Base-by-base conservation (phyloP, 2,329 filamentous ascomycete genomes). In the Fusarium virguliforme region DNA sequence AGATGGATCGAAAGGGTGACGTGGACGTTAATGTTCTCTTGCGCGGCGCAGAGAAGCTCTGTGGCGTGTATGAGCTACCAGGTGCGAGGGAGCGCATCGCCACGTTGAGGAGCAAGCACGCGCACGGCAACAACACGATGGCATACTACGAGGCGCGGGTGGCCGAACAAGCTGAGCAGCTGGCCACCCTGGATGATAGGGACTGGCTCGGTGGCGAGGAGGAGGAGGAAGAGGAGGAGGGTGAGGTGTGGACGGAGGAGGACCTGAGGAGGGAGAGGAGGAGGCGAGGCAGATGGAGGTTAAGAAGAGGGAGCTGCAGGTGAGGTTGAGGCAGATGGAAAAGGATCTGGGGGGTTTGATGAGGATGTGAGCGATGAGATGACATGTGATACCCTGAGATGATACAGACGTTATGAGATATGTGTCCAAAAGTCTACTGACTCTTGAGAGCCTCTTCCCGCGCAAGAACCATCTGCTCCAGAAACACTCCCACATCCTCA, bases 11-110 rank as follows among this genome's bases (percentile, higher is more conserved):
- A 59, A 78, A 87, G 69, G 91, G 91, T 9, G 94, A 97, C 26
- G 87, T 98, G 3, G 94, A 98, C 79, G 90, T 98, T 4, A 93
- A 97, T 76, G 87, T 97, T 1, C 83, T 99, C 32, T 86, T 99
- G 24, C 87, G 89, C 59, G 95, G 95, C 1, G 95, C 95, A 1
- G 94, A 98, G 84, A 97, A 94, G 84, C 87, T 98, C 32, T 95
- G 94, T 74, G 88, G 88, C 48, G 95, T 98, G 30, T 98, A 98
- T 78, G 92, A 94, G 35, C 87, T 97, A 30, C 88, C 92, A 0
- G 95, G 94, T 5, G 94, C 93, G 5, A 81, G 87, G 15, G 94
- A 97, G 76, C 88, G 91, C 68, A 97, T 98, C 72, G 85, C 89
- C 0, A 85, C 86, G 41, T 85, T 97, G 76, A 87, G 94, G 66